Base-by-base conservation (phyloP, 2,329 filamentous ascomycete genomes). In the Pyricularia grisea region DNA sequence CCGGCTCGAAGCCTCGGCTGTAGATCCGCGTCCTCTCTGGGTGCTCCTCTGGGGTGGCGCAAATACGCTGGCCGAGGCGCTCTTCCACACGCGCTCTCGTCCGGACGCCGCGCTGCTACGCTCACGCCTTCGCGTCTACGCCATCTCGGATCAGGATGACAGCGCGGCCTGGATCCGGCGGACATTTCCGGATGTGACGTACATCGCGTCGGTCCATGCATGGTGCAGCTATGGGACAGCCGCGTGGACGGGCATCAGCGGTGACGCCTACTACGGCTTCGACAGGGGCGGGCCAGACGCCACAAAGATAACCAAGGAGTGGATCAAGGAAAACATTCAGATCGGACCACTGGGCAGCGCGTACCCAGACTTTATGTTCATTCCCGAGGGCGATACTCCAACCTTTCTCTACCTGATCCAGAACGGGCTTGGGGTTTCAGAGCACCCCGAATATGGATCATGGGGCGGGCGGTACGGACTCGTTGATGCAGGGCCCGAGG, bases 121-220 rank as follows among this genome's bases (percentile, higher is more conserved):
- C 2, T 72, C 73, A 1, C 80, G 80, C 68, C 71, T 84, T 2
- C 77, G 81, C 28, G 77, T 83, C 10, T 83, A 84, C 72, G 76
- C 83, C 31, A 84, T 85, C 67, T 84, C 82, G n/a, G 84, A 85
- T 70, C 84, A 85, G 71, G 83, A 86, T 67, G 80, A 86, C 68
- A 80, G 82, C 0, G 83, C 82, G 0, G 74, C 79, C 2, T 85
- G 83, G 83, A 82, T 86, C 58, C 80, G 84, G n/a, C 75, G 77
- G 58, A 79, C 79, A n/a, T 85, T 81, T 68, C 81, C 84, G 0
- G 78, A 81, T 20, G 73, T 85, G 4, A 81, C 82, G 72, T 85
- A 84, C 71, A 84, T 86, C 68, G 77, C 77, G 6, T 83, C 80
- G 0, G 73, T 84, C 3, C 84, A 85, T 70, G 81, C 79, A 25